Conservation (phyloP, 2,329 filamentous ascomycete species). For the Magnaporthales sp. region DNA sequence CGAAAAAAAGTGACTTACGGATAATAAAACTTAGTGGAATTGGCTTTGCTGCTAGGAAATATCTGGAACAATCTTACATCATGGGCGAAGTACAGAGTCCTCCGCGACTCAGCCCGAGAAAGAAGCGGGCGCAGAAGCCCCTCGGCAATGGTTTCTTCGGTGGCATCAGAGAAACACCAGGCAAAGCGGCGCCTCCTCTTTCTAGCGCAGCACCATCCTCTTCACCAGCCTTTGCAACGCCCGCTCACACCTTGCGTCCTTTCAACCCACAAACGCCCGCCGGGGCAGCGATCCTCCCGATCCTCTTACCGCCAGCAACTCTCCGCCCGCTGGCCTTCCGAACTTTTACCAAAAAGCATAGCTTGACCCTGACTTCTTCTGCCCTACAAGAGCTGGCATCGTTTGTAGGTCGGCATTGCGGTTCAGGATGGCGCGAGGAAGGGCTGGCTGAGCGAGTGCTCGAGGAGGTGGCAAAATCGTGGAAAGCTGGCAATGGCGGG, state of each 20-base stretch:
- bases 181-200: constrained; percentile 18
- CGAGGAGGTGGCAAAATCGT: constrained; percentile 82
- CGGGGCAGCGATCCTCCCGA: constrained; percentile 62
- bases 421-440: constrained; percentile 92
- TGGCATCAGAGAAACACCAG: constrained; percentile 16
- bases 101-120: constrained; percentile 16
- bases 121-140: constrained; percentile 19
- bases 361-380: constrained; percentile 80
- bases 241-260: constrained; percentile 66
- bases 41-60: too few relatives aligned
- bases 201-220: constrained; percentile 69
- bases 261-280: constrained; percentile 45
- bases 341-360: constrained; percentile 96
- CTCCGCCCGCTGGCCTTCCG: constrained; percentile 87
- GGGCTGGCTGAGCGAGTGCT: constrained; percentile 86
- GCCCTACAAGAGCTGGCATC: constrained; percentile 76
- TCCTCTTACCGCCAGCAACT: constrained; percentile 79
- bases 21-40: background rate
- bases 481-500: constrained; percentile 83
- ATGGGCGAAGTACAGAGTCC: constrained; percentile 9
- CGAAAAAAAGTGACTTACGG: background rate
- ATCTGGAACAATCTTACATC: background rate
- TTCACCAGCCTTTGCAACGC: constrained; percentile 84
- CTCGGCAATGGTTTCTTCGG: constrained; percentile 29
- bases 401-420: constrained; percentile 90